A percentile compares a stretch with the other conserved stretches of the same genome.
These are phyloP conservation scores for Thermoascus crustaceus DNA, from an alignment of 2,329 filamentous ascomycete genomes.

Conservation along the genomic window DNA sequence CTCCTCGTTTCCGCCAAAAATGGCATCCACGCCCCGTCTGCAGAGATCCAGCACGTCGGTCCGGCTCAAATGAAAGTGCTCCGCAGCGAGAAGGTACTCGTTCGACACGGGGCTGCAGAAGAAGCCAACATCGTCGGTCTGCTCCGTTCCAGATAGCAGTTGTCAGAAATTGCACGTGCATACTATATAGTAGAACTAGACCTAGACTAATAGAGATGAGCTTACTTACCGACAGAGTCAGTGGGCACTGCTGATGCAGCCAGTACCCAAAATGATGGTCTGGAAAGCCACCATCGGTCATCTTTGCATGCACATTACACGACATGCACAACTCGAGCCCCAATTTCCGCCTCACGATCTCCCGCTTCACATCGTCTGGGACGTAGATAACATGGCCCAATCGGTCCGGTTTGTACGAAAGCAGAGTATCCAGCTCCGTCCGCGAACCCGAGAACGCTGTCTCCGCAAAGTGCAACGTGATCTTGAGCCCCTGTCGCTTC, in stretches of 20 bases:
- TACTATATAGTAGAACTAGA: no score
- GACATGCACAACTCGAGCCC: conserved; percentile 71
- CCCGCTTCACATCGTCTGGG: conserved; percentile 48
- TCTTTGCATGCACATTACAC: conserved; percentile 69
- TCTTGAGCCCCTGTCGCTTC: conserved; percentile 45
- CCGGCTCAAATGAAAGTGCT: conserved; percentile 56
- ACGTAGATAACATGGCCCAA: conserved; percentile 76
- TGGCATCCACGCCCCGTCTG: conserved; percentile 53
- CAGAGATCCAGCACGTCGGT: conserved; percentile 47
- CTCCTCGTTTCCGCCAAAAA: conserved; percentile 59
- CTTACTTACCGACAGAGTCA: conserved; percentile 65
- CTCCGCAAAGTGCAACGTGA: conserved; percentile 76
- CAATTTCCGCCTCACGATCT: conserved; percentile 48
- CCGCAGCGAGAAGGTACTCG: conserved; percentile 64
- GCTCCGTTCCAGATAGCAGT: no score
- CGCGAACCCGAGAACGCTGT: conserved; percentile 45
- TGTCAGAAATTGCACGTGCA: no score
- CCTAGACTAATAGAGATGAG: no score
- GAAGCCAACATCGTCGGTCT: conserved; percentile 80
- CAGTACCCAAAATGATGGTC: conserved; percentile 74
- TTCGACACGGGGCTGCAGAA: conserved; percentile 69
- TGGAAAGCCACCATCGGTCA: conserved; percentile 57
- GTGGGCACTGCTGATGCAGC: conserved; percentile 50
- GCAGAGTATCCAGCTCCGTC: conserved; percentile 54
- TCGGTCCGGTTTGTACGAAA: conserved; percentile 59